A percentile compares a stretch with the other conserved stretches of the same genome.
Conservation (phyloP, 2,329 filamentous ascomycete genomes). For the Fusarium sp. region DNA sequence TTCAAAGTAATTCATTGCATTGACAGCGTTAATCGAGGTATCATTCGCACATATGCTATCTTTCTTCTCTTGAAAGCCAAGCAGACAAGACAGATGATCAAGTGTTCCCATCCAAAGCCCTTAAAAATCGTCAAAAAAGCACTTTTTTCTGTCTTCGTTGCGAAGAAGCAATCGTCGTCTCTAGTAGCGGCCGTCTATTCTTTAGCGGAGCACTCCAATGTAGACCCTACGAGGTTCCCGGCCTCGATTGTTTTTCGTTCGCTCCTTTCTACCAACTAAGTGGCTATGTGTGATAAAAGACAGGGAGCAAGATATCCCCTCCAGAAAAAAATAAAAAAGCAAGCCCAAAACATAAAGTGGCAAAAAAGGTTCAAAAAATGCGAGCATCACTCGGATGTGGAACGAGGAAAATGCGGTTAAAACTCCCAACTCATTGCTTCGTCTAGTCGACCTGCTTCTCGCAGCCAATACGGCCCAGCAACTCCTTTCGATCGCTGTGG, state of each 20-base stretch:
- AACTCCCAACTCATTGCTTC: slow-evolving; percentile 32
- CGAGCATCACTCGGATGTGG: slow-evolving; percentile 18
- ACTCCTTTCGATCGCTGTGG: slow-evolving; percentile 81
- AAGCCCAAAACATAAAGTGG: slow-evolving; percentile 20
- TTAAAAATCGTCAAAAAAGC: slow-evolving; percentile 29
- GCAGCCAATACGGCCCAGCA: slow-evolving; percentile 84
- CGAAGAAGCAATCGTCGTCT: slow-evolving; percentile 39
- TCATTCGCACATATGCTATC: slow-evolving; percentile 25
- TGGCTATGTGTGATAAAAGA: slow-evolving; percentile 12
- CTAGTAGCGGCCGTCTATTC: slow-evolving; percentile 36
- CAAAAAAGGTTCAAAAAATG: slow-evolving; percentile 20
- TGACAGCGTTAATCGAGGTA: slow-evolving; percentile 34
- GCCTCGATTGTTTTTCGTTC: slow-evolving; percentile 16
- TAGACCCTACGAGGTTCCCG: slow-evolving; percentile 29
- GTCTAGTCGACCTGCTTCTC: slow-evolving; percentile 74
- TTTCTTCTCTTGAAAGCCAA: slow-evolving; percentile 6
- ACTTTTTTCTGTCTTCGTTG: slow-evolving; percentile 40
- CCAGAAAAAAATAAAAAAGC: slow-evolving; percentile 11
- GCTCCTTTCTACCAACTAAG: slow-evolving; percentile 14
- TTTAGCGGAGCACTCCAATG: slow-evolving; percentile 17
- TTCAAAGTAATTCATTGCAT: slow-evolving; percentile 14
- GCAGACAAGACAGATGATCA: slow-evolving; percentile 25
- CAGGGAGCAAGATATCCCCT: neutral
- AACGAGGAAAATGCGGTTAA: slow-evolving; percentile 30
- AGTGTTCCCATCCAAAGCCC: slow-evolving; percentile 24